Evolutionary conservation across 495 filamentous ascomycete genomes (phyloP), one percentile per base, ranked within the genome.

Genomic region (Hyaloscypha variabilis): DNA sequence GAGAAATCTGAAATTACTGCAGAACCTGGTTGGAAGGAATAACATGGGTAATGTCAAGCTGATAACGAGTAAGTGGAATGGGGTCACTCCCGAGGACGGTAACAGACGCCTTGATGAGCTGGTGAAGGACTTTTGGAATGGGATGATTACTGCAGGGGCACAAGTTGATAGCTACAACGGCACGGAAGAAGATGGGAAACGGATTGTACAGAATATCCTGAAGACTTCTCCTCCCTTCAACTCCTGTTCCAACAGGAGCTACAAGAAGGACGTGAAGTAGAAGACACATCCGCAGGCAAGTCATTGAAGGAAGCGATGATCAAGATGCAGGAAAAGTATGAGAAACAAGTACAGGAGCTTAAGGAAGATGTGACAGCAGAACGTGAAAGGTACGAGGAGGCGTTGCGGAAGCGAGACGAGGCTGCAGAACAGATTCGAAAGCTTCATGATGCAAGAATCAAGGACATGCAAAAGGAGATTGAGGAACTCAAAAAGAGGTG

Each of bases 1-100:
- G 25, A 53, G 51, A 14, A 53, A 28, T 25, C 25, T 53, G 51
- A 24, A 53, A 25, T 3, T 53, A 21, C 21, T 53, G 3, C 51
- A 14, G 51, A 53, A 53, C 51, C 19, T 53, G 14, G 51, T 53
- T 53, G 51, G 51, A 24, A 6, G 3, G 8, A 21, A 53, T 6
- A 53, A 53, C 25, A 53, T 53, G 51, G 23, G 51, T 24, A 53
- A 53, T 21, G 51, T 53, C 51, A 53, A 53, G 51, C 51, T 53
- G 6, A 53, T 53, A 3, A 25, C 23, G 23, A 53, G 14, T 10
- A 10, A 53, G 51, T 24, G 51, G 51, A 8, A 23, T 10, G 6
- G 25, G 8, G 51, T 24, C 14, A 28, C 21, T 3, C n/a, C 51
- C 21, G 51, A 53, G n/a, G 13, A 25, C 10, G n/a, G 6, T 8